Conservation (phyloP, 225 moss, liverwort and hornwort species). For the Physcomitrellopsis africana region DNA sequence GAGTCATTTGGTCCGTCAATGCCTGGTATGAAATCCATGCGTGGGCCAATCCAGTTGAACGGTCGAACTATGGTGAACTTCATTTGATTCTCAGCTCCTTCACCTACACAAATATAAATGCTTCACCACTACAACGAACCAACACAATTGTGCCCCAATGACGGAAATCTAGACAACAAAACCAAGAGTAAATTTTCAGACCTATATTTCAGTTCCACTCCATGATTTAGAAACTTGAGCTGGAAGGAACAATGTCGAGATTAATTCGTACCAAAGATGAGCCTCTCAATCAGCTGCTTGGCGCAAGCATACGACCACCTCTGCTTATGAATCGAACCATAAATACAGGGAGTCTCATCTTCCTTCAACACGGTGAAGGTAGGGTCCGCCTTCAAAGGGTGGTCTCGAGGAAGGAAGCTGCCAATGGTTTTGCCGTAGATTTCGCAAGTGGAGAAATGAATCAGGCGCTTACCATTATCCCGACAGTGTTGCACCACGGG, state of each 20-base stretch:
- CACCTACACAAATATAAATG: conserved; percentile 30
- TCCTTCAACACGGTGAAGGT: conserved; percentile 49
- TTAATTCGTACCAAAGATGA: conserved; percentile 26
- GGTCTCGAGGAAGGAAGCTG: conserved; percentile 52
- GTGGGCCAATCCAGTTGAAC: conserved; percentile 64
- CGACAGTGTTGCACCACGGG: conserved; percentile 53
- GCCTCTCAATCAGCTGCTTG: conserved; percentile 50
- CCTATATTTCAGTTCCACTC: too few relatives aligned
- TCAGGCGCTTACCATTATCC: conserved; percentile 52
- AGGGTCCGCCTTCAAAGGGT: conserved; percentile 47
- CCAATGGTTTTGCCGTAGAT: conserved; percentile 57
- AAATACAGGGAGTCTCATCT: conserved; percentile 54
- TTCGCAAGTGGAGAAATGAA: conserved; percentile 64
- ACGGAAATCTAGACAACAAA: too few relatives aligned
- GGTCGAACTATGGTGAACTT: conserved; percentile 55
- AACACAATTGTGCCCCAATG: too few relatives aligned
- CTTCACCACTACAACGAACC: background rate
- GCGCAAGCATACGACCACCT: conserved; percentile 61
- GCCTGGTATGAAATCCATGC: conserved; percentile 68
- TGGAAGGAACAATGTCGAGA: background rate
- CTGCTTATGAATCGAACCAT: conserved; percentile 53
- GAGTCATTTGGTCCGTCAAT: conserved; percentile 59
- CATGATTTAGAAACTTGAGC: too few relatives aligned
- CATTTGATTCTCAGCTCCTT: conserved; percentile 57
- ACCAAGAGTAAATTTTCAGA: too few relatives aligned